Base-by-base conservation (phyloP, 176 grass and related monocot species). In the Oryza officinalis region DNA sequence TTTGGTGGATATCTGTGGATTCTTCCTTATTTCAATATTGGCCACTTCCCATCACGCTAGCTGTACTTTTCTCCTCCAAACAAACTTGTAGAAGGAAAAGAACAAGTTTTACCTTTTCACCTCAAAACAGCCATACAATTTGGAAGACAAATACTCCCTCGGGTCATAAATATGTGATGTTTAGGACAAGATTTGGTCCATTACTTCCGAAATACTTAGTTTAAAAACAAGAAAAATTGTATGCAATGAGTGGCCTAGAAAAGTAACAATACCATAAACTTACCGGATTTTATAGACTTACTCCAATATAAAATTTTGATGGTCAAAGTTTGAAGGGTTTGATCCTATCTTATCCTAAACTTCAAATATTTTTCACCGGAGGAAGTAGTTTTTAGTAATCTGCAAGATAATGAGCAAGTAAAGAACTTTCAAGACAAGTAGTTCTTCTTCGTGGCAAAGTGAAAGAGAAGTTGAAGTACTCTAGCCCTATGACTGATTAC, bases 391-490 rank as follows among this genome's bases (percentile, higher is more conserved):
- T 2, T 57, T 57, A 57, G 18, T 1, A 8, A 57, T 54, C 50
- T 20, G 50, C 5, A 2, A 54, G 50, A 54, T 54, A 54, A 54
- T 20, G 45, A 47, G 0, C 3, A 47, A 47, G 45, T 4, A 54
- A 47, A 57, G 20, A 57, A 57, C 52, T 57, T 57, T 57, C 52
- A 57, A 57, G 52, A 22, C 18, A 57, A 46, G 23, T 25, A 46
- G 13, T 49, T 80, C 11, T 67, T 80, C 23, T 65, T 43, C 6
- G 22, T n/a, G 11, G 41, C 27, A 23, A 80, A 40, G 47, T 60
- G 8, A 81, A 81, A 61, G 37, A 61, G 27, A 89, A 75, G 47
- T 69, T 69, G 35, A 64, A 66, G 72, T 71, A 43, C 31, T 85
- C 78, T 26, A 8, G 47, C 14, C 18, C 20, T 32, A 45, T 17